Evolutionary conservation across 805 yeast species (phyloP).

Genomic region (Metschnikowia proteae): DNA sequence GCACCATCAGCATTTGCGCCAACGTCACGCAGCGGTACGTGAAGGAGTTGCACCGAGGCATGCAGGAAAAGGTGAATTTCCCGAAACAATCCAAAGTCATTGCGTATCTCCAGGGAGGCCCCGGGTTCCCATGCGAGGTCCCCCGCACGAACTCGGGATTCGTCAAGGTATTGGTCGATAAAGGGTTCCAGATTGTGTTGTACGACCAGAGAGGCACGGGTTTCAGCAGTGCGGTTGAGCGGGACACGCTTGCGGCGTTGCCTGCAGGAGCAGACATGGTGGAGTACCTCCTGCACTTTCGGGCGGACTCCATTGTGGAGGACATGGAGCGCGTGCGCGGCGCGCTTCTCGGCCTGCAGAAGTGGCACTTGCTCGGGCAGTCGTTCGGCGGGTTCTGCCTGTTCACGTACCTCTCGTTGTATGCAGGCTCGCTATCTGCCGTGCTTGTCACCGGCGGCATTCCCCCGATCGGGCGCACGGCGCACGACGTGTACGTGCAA

Average conservation of each 20-base stretch:
- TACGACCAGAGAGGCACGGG: constrained; percentile 66
- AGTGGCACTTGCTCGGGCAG: constrained; percentile 55
- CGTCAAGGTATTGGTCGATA: constrained; percentile 36
- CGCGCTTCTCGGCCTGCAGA: constrained; percentile 28
- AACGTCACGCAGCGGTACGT: constrained; percentile 33
- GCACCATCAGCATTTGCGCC: constrained; percentile 24
- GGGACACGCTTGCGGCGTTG: constrained; percentile 19
- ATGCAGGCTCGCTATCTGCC: constrained; percentile 38
- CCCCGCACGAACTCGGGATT: constrained; percentile 35
- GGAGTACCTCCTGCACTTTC: constrained; percentile 40
- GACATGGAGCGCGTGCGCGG: constrained; percentile 48
- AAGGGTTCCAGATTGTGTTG: constrained; percentile 42
- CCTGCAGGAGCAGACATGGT: constrained; percentile 18
- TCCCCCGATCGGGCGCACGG: constrained; percentile 46
- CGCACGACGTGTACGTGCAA: constrained; percentile 48
- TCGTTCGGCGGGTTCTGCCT: constrained; percentile 54
- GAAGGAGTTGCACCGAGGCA: constrained; percentile 15
- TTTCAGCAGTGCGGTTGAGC: constrained; percentile 44
- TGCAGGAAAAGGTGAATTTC: constrained; percentile 14
- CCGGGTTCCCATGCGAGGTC: constrained; percentile 45
- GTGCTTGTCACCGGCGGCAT: constrained; percentile 55
- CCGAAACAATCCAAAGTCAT: constrained; percentile 35
- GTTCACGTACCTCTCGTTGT: constrained; percentile 47
- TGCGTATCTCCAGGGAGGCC: constrained; percentile 51
- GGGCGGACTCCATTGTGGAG: constrained; percentile 51